Evolutionary conservation across 192 early-diverging fungal species (phyloP), one percentile per base, ranked within the genome.

Genomic region (Gamsiella multidivaricata): DNA sequence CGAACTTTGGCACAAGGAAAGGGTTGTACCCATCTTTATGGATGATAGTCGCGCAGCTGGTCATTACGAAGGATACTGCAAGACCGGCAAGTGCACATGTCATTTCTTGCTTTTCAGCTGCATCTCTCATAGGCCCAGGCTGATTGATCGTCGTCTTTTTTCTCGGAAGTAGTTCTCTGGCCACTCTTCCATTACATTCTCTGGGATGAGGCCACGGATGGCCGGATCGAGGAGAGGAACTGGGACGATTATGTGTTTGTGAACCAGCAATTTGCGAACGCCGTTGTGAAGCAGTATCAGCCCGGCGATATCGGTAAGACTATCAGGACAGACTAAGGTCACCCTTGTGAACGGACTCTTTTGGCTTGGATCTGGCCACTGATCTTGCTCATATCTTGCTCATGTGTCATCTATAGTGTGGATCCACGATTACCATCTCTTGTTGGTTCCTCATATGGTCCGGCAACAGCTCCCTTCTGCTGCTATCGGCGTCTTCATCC

Each of bases 41-140:
- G 87, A 91, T 51, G 88, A 93, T 20, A 76, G 85, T 25, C 84
- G 83, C 26, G 90, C 93, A 23, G 64, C 82, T 45, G 91, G 88
- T 47, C 97, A 98, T 81, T 99, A 99, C 80, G 97, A 97, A 71
- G 97, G 97, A 0, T 99, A 97, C 81, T 97, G 96, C 85, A 99
- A 99, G 82, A 81, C 89, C 62, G 91, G 93, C 91, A 86, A 39
- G 69, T 53, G n/a, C n/a, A n/a, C n/a, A n/a, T n/a, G n/a, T n/a
- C n/a, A n/a, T n/a, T n/a, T n/a, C n/a, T n/a, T n/a, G n/a, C n/a
- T n/a, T n/a, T n/a, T n/a, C n/a, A n/a, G n/a, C n/a, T n/a, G n/a
- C n/a, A n/a, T n/a, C n/a, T 8, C 26, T 51, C 2, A 33, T 46
- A 18, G 32, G 31, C 50, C 32, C 25, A 29, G 23, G 25, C 31